phyloP scores from a whole-genome alignment of 139 green algal species.

The Edaphochlamys debaryana region DNA sequence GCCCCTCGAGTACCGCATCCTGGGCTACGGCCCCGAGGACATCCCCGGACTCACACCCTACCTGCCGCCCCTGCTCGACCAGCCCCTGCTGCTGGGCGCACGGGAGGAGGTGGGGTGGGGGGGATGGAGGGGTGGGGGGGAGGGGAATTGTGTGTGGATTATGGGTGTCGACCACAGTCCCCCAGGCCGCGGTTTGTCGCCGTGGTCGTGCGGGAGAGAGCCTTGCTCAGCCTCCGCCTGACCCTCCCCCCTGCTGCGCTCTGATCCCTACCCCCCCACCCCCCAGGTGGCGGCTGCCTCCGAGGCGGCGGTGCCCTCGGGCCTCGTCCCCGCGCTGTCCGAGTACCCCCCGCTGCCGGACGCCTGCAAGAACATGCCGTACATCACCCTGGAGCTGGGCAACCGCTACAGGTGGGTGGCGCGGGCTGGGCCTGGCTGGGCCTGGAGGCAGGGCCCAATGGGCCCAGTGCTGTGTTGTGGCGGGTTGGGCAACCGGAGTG shows the following conservation, averaged over 20 bases:
- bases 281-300: no score
- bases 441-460: no score
- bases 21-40: constrained; percentile 63
- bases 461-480: no score
- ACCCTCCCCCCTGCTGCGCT: no score
- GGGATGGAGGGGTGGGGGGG: constrained; percentile 9
- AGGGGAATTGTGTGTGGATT: no score
- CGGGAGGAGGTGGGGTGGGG: constrained; percentile 16
- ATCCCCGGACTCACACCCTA: constrained; percentile 67
- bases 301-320: constrained; percentile 1
- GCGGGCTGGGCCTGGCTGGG: no score
- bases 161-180: no score
- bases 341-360: constrained; percentile 45
- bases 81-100: constrained; percentile 60
- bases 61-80: constrained; percentile 60
- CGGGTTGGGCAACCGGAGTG: no score
- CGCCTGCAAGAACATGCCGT: constrained; percentile 52
- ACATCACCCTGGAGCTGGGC: constrained; percentile 51
- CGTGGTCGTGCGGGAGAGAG: no score
- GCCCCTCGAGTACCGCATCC: constrained; percentile 65
- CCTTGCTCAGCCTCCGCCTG: no score
- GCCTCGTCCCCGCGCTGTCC: constrained; percentile 14
- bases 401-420: constrained; percentile 58
- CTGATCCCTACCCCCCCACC: no score
- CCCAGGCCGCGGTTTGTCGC: no score